phyloP scores from a whole-genome alignment of 2,329 filamentous ascomycete species.

The Xylariaceae sp. region DNA sequence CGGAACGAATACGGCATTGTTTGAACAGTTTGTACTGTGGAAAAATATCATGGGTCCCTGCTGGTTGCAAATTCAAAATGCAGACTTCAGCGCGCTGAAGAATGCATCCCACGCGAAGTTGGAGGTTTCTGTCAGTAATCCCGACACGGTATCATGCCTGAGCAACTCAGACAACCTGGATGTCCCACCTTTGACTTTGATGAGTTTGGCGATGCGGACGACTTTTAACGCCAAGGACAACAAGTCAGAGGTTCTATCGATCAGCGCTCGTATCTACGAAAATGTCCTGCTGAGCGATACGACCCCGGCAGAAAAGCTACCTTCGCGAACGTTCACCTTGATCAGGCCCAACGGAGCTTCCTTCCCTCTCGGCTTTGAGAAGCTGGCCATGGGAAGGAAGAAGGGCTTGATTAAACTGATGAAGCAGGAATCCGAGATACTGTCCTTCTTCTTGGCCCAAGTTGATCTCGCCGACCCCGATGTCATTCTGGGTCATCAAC shows the following conservation, averaged over 20 bases:
- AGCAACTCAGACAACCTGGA: constrained; percentile 78
- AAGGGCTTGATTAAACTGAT: constrained; percentile 74
- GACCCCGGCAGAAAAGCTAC: constrained; percentile 81
- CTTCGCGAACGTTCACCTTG: constrained; percentile 85
- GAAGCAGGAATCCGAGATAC: constrained; percentile 77
- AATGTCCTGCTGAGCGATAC: constrained; percentile 84
- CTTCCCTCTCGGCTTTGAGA: constrained; percentile 86
- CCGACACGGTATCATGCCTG: constrained; percentile 67
- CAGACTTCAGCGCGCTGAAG: constrained; percentile 77
- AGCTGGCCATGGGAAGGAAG: constrained; percentile 65
- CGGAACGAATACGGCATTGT: constrained; percentile 86
- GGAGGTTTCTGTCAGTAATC: constrained; percentile 77
- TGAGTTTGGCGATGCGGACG: constrained; percentile 88
- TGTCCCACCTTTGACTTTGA: constrained; percentile 83
- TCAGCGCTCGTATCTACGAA: constrained; percentile 89
- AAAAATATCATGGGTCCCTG: constrained; percentile 99
- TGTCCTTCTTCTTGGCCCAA: constrained; percentile 85
- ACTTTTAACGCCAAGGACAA: constrained; percentile 87
- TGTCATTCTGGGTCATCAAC: constrained; percentile 86
- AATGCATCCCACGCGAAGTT: constrained; percentile 97
- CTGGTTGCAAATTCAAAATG: constrained; percentile 87
- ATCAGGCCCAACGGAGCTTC: constrained; percentile 73
- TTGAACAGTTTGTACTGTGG: constrained; percentile 97
- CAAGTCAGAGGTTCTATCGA: constrained; percentile 91
- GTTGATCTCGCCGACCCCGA: constrained; percentile 87